Conservation (phyloP, 306 rosid genomes). For the Fagus sylvatica region DNA sequence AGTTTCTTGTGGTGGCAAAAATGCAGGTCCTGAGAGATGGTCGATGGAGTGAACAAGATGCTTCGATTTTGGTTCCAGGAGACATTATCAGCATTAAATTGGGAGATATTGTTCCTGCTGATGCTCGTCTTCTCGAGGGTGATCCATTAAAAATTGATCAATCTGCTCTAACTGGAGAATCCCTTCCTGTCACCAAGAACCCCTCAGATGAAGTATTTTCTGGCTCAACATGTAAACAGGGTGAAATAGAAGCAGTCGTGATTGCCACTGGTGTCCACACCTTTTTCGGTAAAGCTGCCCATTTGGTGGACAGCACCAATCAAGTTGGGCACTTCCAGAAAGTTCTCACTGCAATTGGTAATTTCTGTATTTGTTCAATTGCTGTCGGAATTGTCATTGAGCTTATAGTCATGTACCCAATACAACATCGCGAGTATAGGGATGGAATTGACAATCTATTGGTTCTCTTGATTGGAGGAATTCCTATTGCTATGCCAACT, state of each 20-base stretch:
- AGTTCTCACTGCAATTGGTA: slow-evolving; percentile 97
- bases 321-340: slow-evolving; percentile 99
- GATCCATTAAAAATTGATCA: slow-evolving; percentile 96
- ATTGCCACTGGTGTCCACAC: slow-evolving; percentile 99
- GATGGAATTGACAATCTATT: slow-evolving; percentile 93
- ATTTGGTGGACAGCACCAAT: slow-evolving; percentile 94
- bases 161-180: slow-evolving; percentile 97
- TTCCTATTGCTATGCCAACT: slow-evolving; percentile 99
- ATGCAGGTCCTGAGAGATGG: slow-evolving; percentile 90
- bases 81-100: slow-evolving; percentile 93
- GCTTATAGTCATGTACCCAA: slow-evolving; percentile 91
- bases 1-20: slow-evolving; percentile 21
- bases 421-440: slow-evolving; percentile 83
- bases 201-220: slow-evolving; percentile 96
- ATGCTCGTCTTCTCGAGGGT: slow-evolving; percentile 99
- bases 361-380: slow-evolving; percentile 95
- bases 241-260: slow-evolving; percentile 97
- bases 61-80: slow-evolving; percentile 93
- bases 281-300: slow-evolving; percentile 98
- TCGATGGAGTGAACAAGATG: slow-evolving; percentile 93
- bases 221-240: slow-evolving; percentile 96
- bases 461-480: slow-evolving; percentile 97
- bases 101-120: slow-evolving; percentile 97
- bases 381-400: slow-evolving; percentile 76
- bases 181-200: slow-evolving; percentile 89